Percentiles rank a stretch among this genome's conserved stretches.
Evolutionary conservation across 1,284 basidiomycete species (phyloP).

Genomic region (Boletellus deceptivus): DNA sequence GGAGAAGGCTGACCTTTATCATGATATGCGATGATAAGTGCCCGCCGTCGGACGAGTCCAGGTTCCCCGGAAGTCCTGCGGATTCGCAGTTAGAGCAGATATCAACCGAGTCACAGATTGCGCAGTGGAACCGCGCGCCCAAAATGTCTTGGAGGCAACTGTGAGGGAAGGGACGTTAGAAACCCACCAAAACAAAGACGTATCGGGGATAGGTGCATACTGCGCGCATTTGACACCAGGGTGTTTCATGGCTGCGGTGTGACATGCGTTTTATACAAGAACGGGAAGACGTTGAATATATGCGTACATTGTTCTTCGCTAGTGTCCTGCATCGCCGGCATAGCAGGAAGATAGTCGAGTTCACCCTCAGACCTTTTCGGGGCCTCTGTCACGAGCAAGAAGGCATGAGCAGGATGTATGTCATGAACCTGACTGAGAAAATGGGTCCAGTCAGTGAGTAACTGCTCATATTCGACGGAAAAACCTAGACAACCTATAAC

Average conservation of each 20-base stretch:
- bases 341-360: conserved; percentile 34
- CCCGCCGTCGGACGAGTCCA: conserved; percentile 71
- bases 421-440: conserved; percentile 72
- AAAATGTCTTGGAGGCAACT: conserved; percentile 88
- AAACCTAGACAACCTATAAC: conserved; percentile 58
- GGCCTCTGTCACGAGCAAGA: conserved; percentile 74
- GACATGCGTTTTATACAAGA: conserved; percentile 11
- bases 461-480: neutral
- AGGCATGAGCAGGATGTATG: conserved; percentile 84
- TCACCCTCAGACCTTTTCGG: conserved; percentile 42
- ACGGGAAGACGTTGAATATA: neutral
- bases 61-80: conserved; percentile 75
- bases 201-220: conserved; percentile 47
- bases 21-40: conserved; percentile 84
- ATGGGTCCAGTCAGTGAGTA: conserved; percentile 4
- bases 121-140: conserved; percentile 87
- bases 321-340: conserved; percentile 34
- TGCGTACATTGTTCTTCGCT: conserved; percentile 64
- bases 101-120: conserved; percentile 78
- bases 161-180: neutral
- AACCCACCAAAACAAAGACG: conserved; percentile 1
- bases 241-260: conserved; percentile 63
- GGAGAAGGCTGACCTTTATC: conserved; percentile 70
- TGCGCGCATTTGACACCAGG: conserved; percentile 72
- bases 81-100: conserved; percentile 90